Base-by-base conservation (phyloP, 2,329 filamentous ascomycete genomes). In the Botrytis medusae region DNA sequence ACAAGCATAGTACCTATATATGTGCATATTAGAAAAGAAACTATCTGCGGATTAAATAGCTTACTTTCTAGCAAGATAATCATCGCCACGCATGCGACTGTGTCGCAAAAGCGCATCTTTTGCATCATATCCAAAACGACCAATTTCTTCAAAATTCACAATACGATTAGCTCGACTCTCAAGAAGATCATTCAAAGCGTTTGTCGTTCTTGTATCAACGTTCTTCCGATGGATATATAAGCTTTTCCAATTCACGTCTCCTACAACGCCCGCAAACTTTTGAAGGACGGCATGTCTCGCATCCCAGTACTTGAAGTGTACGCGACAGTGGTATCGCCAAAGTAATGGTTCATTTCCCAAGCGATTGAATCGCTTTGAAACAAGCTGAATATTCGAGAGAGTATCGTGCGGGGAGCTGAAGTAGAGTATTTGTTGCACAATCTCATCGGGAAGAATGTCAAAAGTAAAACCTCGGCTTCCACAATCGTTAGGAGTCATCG, bases 61-160 rank as follows among this genome's bases (percentile, higher is more conserved):
- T 76, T 76, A 89, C 83, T 91, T 90, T 81, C 93, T 88, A 22
- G 95, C 93, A 78, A 99, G 83, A 71, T 92, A 89, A 83, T 98
- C 94, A 22, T 88, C 85, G 20, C 91, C 87, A 74, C 72, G 62
- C 14, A 25, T 86, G 84, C 84, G 84, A 74, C 87, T 89, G 80
- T 97, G 90, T 72, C 87, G 85, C 74, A 94, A 79, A 67, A 98
- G 86, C 72, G 90, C 91, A 81, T 98, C 95, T 81, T 98, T 98
- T 63, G 92, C 93, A 84, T 98, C 94, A 79, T 95, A 95, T 0
- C 94, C 94, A 78, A 91, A 86, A 42, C 86, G 84, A 71, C 92
- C 90, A 75, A 98, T 92, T 69, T 87, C 83, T 77, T 92, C 89
- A 75, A 94, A 90, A 78, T 91, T 90, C 72, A 87, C 86, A 73